Evolutionary conservation across 2,329 filamentous ascomycete genomes (phyloP).

Genomic region (Tolypocladium sp.): DNA sequence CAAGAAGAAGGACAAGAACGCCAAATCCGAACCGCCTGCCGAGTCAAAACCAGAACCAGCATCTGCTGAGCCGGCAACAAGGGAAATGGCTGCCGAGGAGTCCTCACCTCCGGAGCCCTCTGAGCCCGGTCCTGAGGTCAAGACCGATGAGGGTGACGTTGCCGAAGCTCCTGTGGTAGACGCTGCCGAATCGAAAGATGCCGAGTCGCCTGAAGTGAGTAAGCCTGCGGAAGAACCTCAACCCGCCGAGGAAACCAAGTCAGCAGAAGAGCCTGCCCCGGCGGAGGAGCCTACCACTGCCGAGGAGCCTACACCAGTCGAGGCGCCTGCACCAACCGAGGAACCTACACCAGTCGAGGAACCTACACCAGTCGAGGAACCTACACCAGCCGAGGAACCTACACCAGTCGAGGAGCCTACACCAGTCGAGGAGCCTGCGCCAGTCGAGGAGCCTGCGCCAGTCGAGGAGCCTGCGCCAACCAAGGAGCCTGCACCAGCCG

Average conservation of each 20-base stretch:
- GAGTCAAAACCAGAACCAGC: not conserved
- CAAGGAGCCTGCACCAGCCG: not conserved
- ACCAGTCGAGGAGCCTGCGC: not conserved
- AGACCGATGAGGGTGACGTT: not conserved
- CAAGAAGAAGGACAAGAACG: constrained; percentile 6
- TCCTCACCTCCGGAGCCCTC: not conserved
- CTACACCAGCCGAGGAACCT: not conserved
- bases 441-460: not conserved
- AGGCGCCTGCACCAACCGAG: not conserved
- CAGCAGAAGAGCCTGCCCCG: not conserved
- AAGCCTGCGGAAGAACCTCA: not conserved
- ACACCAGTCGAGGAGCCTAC: not conserved
- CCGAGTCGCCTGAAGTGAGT: not conserved
- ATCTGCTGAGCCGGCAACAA: not conserved
- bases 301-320: not conserved
- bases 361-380: not conserved
- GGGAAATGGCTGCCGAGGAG: not conserved
- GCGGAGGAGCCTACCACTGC: not conserved
- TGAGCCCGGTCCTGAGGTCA: not conserved
- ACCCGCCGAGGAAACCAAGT: not conserved
- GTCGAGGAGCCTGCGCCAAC: not conserved
- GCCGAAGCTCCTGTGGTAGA: not conserved
- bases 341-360: not conserved
- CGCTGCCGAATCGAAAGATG: not conserved
- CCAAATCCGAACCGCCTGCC: constrained; percentile 4